These are phyloP conservation scores for Calophaca sinica DNA, from an alignment of 306 rosid genomes.

Conservation along the genomic window DNA sequence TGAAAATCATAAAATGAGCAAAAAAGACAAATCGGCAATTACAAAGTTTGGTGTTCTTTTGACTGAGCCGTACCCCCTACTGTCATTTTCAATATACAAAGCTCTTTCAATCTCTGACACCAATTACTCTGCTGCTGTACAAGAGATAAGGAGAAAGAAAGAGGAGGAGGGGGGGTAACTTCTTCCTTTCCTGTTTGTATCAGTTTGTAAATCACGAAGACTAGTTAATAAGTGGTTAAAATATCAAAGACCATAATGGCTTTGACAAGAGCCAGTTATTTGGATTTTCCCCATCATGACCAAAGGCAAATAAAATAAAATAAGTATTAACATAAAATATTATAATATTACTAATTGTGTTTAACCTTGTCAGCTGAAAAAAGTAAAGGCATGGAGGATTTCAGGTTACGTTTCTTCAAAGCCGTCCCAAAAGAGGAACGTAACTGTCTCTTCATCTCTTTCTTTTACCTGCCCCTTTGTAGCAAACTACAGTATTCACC, in stretches of 20 bases:
- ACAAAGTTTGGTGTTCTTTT: slow-evolving; percentile 40
- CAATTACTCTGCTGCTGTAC: neutral
- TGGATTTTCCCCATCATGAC: slow-evolving; percentile 25
- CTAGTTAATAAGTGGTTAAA: neutral
- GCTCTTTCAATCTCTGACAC: slow-evolving; percentile 52
- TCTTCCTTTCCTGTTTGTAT: slow-evolving; percentile 33
- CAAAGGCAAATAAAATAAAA: neutral
- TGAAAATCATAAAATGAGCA: neutral
- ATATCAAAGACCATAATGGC: slow-evolving; percentile 12
- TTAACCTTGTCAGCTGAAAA: slow-evolving; percentile 25
- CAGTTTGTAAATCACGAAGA: slow-evolving; percentile 36
- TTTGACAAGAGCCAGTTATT: neutral
- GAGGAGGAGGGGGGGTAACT: slow-evolving; percentile 31
- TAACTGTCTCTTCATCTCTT: slow-evolving; percentile 40
- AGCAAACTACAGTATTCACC: slow-evolving; percentile 18
- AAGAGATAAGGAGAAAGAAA: neutral
- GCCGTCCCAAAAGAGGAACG: slow-evolving; percentile 33
- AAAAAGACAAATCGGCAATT: slow-evolving; percentile 42
- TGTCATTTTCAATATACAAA: slow-evolving; percentile 50
- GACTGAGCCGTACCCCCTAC: slow-evolving; percentile 34
- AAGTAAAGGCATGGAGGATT: slow-evolving; percentile 33
- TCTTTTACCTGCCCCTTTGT: slow-evolving; percentile 40
- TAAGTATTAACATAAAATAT: neutral
- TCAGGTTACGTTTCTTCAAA: slow-evolving; percentile 36
- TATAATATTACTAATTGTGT: neutral